phyloP scores from a whole-genome alignment of 257 asterid species.

The Perilla frutescens region DNA sequence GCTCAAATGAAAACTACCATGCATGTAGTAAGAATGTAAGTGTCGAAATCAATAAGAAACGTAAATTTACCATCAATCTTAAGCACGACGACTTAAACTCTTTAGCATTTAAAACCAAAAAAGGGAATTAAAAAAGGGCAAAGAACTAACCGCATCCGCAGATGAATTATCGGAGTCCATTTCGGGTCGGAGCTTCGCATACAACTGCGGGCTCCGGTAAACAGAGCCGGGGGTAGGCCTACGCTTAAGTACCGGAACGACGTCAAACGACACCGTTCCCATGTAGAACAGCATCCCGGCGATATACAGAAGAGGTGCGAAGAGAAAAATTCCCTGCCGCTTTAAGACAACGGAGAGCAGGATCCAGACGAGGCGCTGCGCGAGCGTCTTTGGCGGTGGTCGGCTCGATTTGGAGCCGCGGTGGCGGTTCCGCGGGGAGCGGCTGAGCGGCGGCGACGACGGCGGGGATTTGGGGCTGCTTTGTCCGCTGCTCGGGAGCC shows the following conservation, averaged over 20 bases:
- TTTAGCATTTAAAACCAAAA: conserved; percentile 14
- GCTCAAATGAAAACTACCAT: conserved; percentile 30
- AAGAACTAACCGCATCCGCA: conserved; percentile 78
- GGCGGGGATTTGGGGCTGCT: conserved; percentile 92
- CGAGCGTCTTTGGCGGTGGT: conserved; percentile 55
- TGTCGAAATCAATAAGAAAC: conserved; percentile 33
- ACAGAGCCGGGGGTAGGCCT: conserved; percentile 75
- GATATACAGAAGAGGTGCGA: conserved; percentile 86
- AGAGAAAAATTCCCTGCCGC: conserved; percentile 86
- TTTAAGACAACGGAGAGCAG: conserved; percentile 71
- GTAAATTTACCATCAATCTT: conserved; percentile 35
- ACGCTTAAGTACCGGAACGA: conserved; percentile 50
- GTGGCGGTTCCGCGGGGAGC: conserved; percentile 77
- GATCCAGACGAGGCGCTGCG: conserved; percentile 72
- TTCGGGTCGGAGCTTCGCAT: conserved; percentile 65
- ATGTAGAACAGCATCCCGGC: conserved; percentile 87
- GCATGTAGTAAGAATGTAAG: conserved; percentile 22
- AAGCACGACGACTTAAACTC: conserved; percentile 27
- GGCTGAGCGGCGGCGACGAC: conserved; percentile 74
- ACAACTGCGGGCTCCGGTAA: conserved; percentile 88
- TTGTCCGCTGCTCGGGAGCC: conserved; percentile 97
- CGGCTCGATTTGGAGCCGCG: conserved; percentile 55
- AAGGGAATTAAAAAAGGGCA: background rate
- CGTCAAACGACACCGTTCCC: conserved; percentile 96
- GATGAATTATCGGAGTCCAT: conserved; percentile 84